Base-by-base conservation (phyloP, 2,329 filamentous ascomycete genomes). In the Knoxdaviesia capensis region DNA sequence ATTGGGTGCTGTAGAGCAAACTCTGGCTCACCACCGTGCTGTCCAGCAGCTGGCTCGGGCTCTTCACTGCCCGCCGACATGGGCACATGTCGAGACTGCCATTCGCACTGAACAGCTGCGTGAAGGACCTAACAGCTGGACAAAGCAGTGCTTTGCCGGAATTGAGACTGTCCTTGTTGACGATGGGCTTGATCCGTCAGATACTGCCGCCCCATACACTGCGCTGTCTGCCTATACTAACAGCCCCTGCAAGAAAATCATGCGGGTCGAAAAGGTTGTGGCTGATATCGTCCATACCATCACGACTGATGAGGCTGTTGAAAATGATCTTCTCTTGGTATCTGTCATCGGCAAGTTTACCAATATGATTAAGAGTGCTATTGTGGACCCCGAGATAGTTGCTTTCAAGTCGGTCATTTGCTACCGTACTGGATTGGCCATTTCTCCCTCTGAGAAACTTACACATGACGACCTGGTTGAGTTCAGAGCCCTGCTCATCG, bases 321-420 rank as follows among this genome's bases (percentile, higher is more conserved):
- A 20, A 20, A 20, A 20, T 20, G 47, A 50, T 3, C 45, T 59
- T 9, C 58, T 54, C 4, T 52, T 51, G 28, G 47, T 47, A 0
- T 57, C 52, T 31, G 64, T 61, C 56, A 52, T 59, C 1, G 52
- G 51, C 31, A 48, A 38, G 3, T 56, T 63, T 31, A 56, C 64
- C 7, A 50, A 54, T 1, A 53, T 57, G 8, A 75, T 90, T 34
- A 53, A 59, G 7, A 56, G 64, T 1, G 68, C 72, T 3, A 64
- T 86, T 30, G 60, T 64, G 0, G 45, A 47, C 37, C 60, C 70
- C 0, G 68, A 77, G 11, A 76, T 92, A 2, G 81, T 74, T 1
- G 84, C 71, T 2, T 92, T 92, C 67, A 90, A 92, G 56, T 82
- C 77, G 1, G 74, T 87, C 40, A 73, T 92, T 43, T 88, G 83